Conservation (phyloP, 805 yeast species). For the Candida sanyiensis region DNA sequence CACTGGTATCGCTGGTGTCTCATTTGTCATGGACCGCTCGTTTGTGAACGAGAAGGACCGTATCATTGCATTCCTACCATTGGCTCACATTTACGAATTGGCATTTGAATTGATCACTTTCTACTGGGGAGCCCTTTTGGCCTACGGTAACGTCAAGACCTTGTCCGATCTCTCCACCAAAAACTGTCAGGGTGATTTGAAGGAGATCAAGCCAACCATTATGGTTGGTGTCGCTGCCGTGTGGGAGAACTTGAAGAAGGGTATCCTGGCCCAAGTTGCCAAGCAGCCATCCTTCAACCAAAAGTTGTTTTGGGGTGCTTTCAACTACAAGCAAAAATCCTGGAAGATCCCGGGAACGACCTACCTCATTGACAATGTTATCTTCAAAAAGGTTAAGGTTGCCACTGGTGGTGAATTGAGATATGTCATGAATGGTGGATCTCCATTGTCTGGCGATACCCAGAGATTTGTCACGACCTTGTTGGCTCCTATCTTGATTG, state of each 20-base stretch:
- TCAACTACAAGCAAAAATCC: slow-evolving; percentile 58
- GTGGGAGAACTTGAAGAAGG: slow-evolving; percentile 94
- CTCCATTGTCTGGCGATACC: slow-evolving; percentile 77
- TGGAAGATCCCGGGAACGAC: slow-evolving; percentile 72
- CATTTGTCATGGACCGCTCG: slow-evolving; percentile 50
- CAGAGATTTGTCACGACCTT: slow-evolving; percentile 74
- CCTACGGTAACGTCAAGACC: slow-evolving; percentile 92
- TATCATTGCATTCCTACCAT: slow-evolving; percentile 82
- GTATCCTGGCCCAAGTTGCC: slow-evolving; percentile 71
- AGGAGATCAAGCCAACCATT: slow-evolving; percentile 79
- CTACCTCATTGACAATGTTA: slow-evolving; percentile 54
- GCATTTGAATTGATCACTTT: slow-evolving; percentile 75
- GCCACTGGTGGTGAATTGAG: slow-evolving; percentile 93
- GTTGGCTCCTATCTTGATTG: slow-evolving; percentile 82
- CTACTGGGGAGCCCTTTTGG: slow-evolving; percentile 86
- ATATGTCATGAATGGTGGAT: slow-evolving; percentile 81
- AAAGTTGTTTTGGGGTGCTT: slow-evolving; percentile 86
- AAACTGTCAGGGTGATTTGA: slow-evolving; percentile 85
- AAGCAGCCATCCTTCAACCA: slow-evolving; percentile 61
- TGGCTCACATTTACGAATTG: slow-evolving; percentile 94
- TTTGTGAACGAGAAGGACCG: slow-evolving; percentile 55
- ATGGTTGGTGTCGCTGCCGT: slow-evolving; percentile 99
- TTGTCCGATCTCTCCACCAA: slow-evolving; percentile 74
- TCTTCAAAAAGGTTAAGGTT: slow-evolving; percentile 82
- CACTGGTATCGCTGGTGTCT: slow-evolving; percentile 83